Base-by-base conservation (phyloP, 2,329 filamentous ascomycete species). In the Alternaria hordeiaustralica region DNA sequence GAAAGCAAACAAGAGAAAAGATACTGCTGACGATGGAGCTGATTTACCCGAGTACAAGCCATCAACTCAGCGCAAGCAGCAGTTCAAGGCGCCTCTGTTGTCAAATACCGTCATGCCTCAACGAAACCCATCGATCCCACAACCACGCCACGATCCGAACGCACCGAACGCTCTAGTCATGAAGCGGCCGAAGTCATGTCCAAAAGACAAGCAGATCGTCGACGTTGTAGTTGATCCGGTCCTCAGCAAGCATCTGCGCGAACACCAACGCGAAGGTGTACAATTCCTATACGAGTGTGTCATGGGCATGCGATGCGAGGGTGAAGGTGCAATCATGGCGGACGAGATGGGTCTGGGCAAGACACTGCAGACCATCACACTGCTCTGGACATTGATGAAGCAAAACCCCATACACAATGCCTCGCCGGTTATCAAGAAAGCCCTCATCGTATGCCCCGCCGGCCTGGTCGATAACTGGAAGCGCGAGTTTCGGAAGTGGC, bases 261-360 rank as follows among this genome's bases (percentile, higher is more conserved):
- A 87, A 12, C 90, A 93, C 75, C 90, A 93, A 73, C 84, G 88
- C 13, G 87, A 90, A 71, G 90, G 90, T 21, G 89, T 92, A 1
- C 83, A 87, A 54, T 92, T 93, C 70, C 77, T 93, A 46, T 93
- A 93, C 71, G 90, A 92, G 78, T 92, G 90, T 73, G 88, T 92
- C 0, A 92, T 92, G 90, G 90, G 90, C 6, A 86, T 92, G 84
- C 85, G 89, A 45, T 81, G 84, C 45, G 87, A 87, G 70, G 90
- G 90, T 2, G 86, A 90, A 77, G 90, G 90, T 23, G 90, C 89
- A 4, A 89, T 93, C 62, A 81, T 93, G 53, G 90, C 90, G 2
- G 90, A 93, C 73, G 90, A 92, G 70, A 93, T 93, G 90, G 90
- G 90, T 0, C 78, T 93, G 2, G 90, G 90, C 20, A 93, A 93